phyloP scores from a whole-genome alignment of 2,329 filamentous ascomycete species.

The Aspergillaceae sp. region DNA sequence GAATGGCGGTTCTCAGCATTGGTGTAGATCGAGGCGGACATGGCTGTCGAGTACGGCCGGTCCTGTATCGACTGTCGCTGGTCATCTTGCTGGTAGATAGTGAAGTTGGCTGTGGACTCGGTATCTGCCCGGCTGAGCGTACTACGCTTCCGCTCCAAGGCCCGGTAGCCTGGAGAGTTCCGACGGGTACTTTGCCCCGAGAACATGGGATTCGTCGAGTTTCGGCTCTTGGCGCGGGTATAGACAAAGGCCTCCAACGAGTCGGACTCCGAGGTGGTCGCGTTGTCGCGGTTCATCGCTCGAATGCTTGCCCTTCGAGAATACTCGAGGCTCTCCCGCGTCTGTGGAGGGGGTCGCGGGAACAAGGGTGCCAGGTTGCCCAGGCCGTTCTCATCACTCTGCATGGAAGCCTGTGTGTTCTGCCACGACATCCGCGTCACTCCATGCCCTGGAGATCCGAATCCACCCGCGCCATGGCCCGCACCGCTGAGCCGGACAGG shows the following conservation, averaged over 20 bases:
- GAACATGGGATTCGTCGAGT: slow-evolving; percentile 32
- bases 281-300: slow-evolving; percentile 22
- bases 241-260: slow-evolving; percentile 33
- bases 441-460: slow-evolving; percentile 29
- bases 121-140: slow-evolving; percentile 29
- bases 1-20: slow-evolving; percentile 25
- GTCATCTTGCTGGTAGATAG: slow-evolving; percentile 23
- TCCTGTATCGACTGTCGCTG: slow-evolving; percentile 22
- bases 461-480: slow-evolving; percentile 34
- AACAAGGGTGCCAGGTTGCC: slow-evolving; percentile 29
- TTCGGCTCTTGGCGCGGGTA: slow-evolving; percentile 29
- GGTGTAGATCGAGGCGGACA: slow-evolving; percentile 29
- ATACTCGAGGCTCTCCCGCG: slow-evolving; percentile 20
- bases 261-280: slow-evolving; percentile 26
- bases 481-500: slow-evolving; percentile 34
- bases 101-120: slow-evolving; percentile 12
- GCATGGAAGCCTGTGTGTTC: slow-evolving; percentile 25
- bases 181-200: slow-evolving; percentile 27
- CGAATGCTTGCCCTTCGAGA: slow-evolving; percentile 23
- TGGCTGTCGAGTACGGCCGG: slow-evolving; percentile 25
- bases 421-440: slow-evolving; percentile 31
- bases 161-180: slow-evolving; percentile 24
- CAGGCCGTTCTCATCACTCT: slow-evolving; percentile 27
- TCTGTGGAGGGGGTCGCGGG: slow-evolving; percentile 24
- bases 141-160: slow-evolving; percentile 27